phyloP scores from a whole-genome alignment of 1,284 basidiomycete genomes.

The Ceratobasidium sp. region DNA sequence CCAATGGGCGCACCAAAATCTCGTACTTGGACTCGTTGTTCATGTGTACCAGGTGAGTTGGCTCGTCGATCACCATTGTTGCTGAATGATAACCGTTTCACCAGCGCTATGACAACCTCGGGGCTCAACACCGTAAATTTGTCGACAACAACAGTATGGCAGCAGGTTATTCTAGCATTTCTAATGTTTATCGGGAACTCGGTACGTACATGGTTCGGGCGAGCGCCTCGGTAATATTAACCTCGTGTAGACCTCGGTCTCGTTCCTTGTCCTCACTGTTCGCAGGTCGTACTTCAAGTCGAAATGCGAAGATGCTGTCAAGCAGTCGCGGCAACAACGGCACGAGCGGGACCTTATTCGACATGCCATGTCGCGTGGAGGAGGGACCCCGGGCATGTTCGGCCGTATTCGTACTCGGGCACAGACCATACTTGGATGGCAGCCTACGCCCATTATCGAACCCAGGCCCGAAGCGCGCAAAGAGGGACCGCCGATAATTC shows the following conservation, averaged over 20 bases:
- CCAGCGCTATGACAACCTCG: conserved; percentile 27
- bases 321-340: conserved; percentile 24
- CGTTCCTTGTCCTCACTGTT: conserved; percentile 15
- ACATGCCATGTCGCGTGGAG: background rate
- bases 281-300: conserved; percentile 31
- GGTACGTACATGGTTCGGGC: conserved; percentile 1
- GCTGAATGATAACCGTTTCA: background rate
- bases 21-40: conserved; percentile 34
- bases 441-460: background rate
- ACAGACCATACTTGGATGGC: conserved; percentile 17
- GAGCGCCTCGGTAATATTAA: background rate
- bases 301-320: conserved; percentile 27
- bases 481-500: background rate
- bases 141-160: conserved; percentile 22
- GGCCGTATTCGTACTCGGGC: conserved; percentile 20
- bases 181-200: conserved; percentile 35
- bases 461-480: conserved; percentile 9
- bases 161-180: conserved; percentile 30
- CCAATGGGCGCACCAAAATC: conserved; percentile 29
- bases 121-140: conserved; percentile 32
- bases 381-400: background rate
- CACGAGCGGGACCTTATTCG: conserved; percentile 12
- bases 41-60: conserved; percentile 27
- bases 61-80: background rate
- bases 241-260: conserved; percentile 7